Evolutionary conservation across 176 grass and related monocot genomes (phyloP), one percentile per base, ranked within the genome.

Genomic region (Saccharum officinarum): DNA sequence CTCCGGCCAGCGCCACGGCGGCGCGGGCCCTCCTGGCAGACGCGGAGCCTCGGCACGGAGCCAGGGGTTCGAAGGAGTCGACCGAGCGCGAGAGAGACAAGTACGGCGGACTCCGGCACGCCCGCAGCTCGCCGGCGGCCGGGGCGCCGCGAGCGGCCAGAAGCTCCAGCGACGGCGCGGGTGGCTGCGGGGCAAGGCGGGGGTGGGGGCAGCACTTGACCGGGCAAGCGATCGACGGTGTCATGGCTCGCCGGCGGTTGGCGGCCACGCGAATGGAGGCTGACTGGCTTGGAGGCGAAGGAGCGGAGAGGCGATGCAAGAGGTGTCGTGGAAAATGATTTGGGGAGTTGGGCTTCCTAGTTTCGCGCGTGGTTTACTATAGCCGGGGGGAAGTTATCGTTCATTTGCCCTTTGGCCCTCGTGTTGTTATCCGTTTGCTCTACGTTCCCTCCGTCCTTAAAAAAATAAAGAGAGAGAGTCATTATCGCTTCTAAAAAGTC

Each of bases 151-250:
- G 76, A 38, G n/a, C 13, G 22, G 49, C 47, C 28, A 64, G 52
- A 20, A 64, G 78, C 40, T 86, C 83, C 6, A 72, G 69, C 69
- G 65, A 46, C 14, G 52, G 52, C 64, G 57, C 63, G 67, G 80
- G 71, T 26, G 64, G 85, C 60, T 67, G 83, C 68, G 86, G 3
- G 31, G 67, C 33, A 47, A 77, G 73, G 52, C 69, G 69, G 63
- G 42, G 86, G 76, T 46, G 49, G 10, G 83, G 71, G 37, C 59
- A 20, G 83, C 88, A 88, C 85, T 91, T 91, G 69, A 87, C 67
- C 68, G 89, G 17, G 69, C 68, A 63, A 25, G 71, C 0, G 54
- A 86, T 39, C 42, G 78, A 67, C 42, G 88, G 31, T 42, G 83
- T 45, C 87, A 88, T 88, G 77, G 83, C 50, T 36, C 40, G 39